Percentiles rank a stretch among this genome's conserved stretches.
Evolutionary conservation across 228 moss, liverwort and hornwort genomes (phyloP).

Genomic region (Sphagnum magellanicum): DNA sequence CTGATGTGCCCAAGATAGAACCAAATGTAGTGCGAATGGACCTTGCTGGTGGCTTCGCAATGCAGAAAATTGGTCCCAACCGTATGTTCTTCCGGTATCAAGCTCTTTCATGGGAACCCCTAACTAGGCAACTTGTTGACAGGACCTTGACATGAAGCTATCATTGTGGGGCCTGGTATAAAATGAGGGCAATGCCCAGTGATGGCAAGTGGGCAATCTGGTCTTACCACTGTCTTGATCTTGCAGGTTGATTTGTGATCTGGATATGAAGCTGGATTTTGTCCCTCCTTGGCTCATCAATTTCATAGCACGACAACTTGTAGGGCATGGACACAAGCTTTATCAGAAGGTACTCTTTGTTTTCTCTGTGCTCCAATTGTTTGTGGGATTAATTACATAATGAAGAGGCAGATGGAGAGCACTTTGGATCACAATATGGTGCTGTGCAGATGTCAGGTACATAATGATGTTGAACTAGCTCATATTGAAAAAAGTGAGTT

Average conservation of each 20-base stretch:
- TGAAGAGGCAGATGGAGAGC: too few species aligned
- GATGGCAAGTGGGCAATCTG: too few species aligned
- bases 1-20: constrained; percentile 51
- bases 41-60: constrained; percentile 73
- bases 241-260: constrained; percentile 64
- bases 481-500: not conserved
- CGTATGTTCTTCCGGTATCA: constrained; percentile 72
- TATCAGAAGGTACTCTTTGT: constrained; percentile 72
- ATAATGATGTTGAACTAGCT: not conserved
- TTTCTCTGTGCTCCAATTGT: too few species aligned
- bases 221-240: too few species aligned
- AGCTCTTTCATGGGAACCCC: not conserved
- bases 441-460: too few species aligned
- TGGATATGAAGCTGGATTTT: constrained; percentile 94
- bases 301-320: constrained; percentile 83
- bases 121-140: too few species aligned
- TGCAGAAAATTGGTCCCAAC: constrained; percentile 61
- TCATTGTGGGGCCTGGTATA: too few species aligned
- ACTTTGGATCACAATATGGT: too few species aligned
- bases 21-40: constrained; percentile 70
- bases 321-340: constrained; percentile 85
- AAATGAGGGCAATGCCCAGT: too few species aligned
- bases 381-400: not conserved
- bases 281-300: constrained; percentile 94
- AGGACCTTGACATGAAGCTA: too few species aligned